Base-by-base conservation (phyloP, 169 alveolate species). In the Blepharisma undulans region DNA sequence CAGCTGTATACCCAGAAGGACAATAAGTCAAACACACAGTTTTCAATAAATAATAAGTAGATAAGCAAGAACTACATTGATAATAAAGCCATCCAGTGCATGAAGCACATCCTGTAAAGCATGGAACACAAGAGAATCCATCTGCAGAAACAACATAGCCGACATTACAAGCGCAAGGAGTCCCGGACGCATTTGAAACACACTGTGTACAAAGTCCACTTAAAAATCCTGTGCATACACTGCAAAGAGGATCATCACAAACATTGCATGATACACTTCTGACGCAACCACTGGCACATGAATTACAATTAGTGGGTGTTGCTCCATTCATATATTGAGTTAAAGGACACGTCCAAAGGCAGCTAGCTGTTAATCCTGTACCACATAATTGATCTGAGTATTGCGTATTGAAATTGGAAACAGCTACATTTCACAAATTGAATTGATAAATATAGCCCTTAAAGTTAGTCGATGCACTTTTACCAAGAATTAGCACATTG, bases 1-100 rank as follows among this genome's bases (percentile, higher is more conserved):
- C 88, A 27, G 88, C 22, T 16, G 16, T 80, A 33, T 29, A 80
- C 61, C 88, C 88, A 80, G 88, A 16, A 33, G 88, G 88, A 33
- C 88, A 80, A 25, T 12, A 18, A 18, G 33, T 18, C 84, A 18
- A 25, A n/a, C 84, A 76, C 18, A 29, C 22, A 12, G 33, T 25
- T 14, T n/a, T 16, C 18, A 76, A 25, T n/a, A 76, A 25, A 76
- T 76, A 76, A 76, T 76, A 76, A 14, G 18, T n/a, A 21, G 84
- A 14, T 21, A 12, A 21, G 27, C 84, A 76, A 18, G 33, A 16
- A 21, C 34, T 76, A 29, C 84, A 76, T 18, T 66, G 25, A 66
- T 18, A 66, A 21, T 66, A 66, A 16, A 18, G 25, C 16, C 25
- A 21, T 18, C 76, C 76, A 66, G 76, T 66, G 76, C 76, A 66